Base-by-base conservation (phyloP, 176 grass and related monocot species). In the Hsuehochloa calcarea region DNA sequence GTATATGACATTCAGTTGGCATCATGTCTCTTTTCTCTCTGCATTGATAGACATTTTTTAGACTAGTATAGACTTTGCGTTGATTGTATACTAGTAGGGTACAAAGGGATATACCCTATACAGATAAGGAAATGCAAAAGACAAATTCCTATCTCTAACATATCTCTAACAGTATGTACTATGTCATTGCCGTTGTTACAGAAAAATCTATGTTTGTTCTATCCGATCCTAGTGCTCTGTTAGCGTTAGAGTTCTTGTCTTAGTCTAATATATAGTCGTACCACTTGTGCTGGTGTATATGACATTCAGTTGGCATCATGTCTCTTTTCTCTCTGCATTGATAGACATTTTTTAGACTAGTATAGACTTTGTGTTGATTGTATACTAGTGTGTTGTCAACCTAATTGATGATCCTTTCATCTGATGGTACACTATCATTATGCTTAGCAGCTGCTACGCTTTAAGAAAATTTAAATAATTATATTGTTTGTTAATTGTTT, bases 371-470 rank as follows among this genome's bases (percentile, higher is more conserved):
- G 16, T 72, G 37, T 82, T 65, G 13, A n/a, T 72, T 86, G 13
- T 77, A 25, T 84, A 47, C 46, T 17, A 65, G n/a, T 3, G 31
- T 65, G 4, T 65, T 65, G 29, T 52, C 25, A 41, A 84, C 43
- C 14, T 19, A 65, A 8, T 16, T 65, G 44, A 51, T 31, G 25
- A 22, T 71, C 9, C 16, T 72, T 62, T 43, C 6, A 13, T 65
- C 38, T 80, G 43, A 37, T 74, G 52, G 27, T 29, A 43, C 16
- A 59, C 50, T 68, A 39, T 68, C 59, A n/a, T n/a, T 46, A 74
- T 80, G 66, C 66, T 38, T 84, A 66, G 67, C 10, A 73, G 25
- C 54, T 88, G 23, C 13, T 74, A 39, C 56, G 16, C 59, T 84
- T 49, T 49, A 50, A 65, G 8, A 0, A 67, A 65, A 85, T 19